Evolutionary conservation across 2,329 filamentous ascomycete species (phyloP).

Genomic region (Pseudocercospora vitis): DNA sequence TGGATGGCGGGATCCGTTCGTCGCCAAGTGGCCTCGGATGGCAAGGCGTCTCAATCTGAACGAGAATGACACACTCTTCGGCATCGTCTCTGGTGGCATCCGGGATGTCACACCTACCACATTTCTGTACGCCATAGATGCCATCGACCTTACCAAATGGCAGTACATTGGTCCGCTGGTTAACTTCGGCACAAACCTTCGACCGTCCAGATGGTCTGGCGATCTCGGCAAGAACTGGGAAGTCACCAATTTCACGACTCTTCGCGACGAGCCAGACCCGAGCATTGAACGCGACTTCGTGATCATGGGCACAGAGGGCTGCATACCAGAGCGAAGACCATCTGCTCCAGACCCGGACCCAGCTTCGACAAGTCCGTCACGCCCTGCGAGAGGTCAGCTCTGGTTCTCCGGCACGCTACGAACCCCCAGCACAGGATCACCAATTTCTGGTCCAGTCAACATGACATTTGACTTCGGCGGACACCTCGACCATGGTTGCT

Average conservation of each 20-base stretch:
- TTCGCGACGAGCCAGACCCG: constrained; percentile 37
- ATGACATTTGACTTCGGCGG: constrained; percentile 46
- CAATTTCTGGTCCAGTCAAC: constrained; percentile 17
- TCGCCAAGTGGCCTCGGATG: constrained; percentile 37
- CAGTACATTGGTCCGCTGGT: constrained; percentile 47
- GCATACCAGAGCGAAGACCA: constrained; percentile 26
- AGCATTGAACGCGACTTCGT: constrained; percentile 42
- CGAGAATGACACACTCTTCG: constrained; percentile 41
- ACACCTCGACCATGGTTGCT: constrained; percentile 50
- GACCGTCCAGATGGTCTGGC: constrained; percentile 49
- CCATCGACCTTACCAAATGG: constrained; percentile 47
- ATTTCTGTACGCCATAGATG: constrained; percentile 50
- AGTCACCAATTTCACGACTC: constrained; percentile 49
- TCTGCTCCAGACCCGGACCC: constrained; percentile 16
- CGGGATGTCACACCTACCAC: constrained; percentile 44
- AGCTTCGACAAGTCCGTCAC: constrained; percentile 27
- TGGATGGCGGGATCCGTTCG: constrained; percentile 47
- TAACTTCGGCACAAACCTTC: constrained; percentile 43
- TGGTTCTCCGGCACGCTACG: constrained; percentile 47
- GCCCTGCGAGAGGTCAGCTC: constrained; percentile 39
- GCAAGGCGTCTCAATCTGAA: constrained; percentile 20
- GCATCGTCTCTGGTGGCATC: constrained; percentile 52
- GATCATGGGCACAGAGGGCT: constrained; percentile 51
- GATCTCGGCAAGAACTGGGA: constrained; percentile 56
- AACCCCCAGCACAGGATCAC: not conserved